Evolutionary conservation across 306 rosid genomes (phyloP), one percentile per base, ranked within the genome.

Genomic region (Argentina anserina): DNA sequence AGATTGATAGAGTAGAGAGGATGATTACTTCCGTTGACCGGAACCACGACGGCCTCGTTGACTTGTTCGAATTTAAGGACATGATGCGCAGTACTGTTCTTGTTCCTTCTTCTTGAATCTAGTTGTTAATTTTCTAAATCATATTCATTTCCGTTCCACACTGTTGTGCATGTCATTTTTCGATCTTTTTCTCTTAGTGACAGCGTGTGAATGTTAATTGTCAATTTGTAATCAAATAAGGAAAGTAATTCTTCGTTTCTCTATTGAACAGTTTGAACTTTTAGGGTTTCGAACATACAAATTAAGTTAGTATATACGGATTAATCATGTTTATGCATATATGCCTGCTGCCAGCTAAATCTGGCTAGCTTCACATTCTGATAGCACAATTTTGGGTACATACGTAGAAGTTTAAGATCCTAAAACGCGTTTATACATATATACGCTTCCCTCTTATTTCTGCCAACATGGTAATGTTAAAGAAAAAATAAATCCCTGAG

Each of bases 11-110:
- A 18, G 95, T 88, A 34, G 68, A 90, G 37, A 73, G 66, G 76
- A 93, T 90, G 98, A 93, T 93, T 55, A 55, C 69, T 1, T 90
- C 92, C 7, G 93, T 90, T 15, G 98, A 93, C 53, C 84, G 82
- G 1, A 93, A 93, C 66, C 82, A 64, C 0, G 98, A 93, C 18
- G 98, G 98, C 1, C 87, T 85, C 6, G 98, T 93, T 9, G 98
- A 93, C 71, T 87, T 93, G 77, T 42, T 49, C 25, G 98, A 93
- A 43, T 93, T 93, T 63, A 93, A 93, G 87, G 75, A 87, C 41
- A 93, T 93, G 98, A 93, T 93, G 98, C 87, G 86, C n/a, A 67
- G 76, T 15, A 55, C 76, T 3, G 75, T 82, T 41, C 55, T 85
- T 17, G 78, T 80, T 40, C 72, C 55, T 55, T 73, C 53, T 53